Evolutionary conservation across 108 stramenopile genomes (phyloP), one percentile per base, ranked within the genome.

Genomic region (Cyclostephanos invisitatus): DNA sequence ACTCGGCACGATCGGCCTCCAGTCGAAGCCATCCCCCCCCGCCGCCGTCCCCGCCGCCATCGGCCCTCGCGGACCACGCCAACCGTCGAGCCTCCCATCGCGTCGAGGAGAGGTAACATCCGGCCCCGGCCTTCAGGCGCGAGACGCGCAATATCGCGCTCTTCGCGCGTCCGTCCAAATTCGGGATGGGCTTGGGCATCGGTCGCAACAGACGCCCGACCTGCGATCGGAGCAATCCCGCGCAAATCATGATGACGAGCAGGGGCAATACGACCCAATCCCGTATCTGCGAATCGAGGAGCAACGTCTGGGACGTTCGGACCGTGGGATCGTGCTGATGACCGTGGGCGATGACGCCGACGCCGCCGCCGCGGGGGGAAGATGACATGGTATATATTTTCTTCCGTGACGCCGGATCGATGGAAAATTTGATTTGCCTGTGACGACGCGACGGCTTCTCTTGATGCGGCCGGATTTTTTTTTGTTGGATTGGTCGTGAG

Each of bases 31-130:
- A 42, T 21, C 49, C 70, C n/a, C 47, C 58, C 24, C 40, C 54
- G 3, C 17, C 35, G 25, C 14, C 36, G 24, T 54, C 28, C 10
- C 28, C 54, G 10, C 37, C 51, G n/a, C 37, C 68, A 7, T 55
- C 27, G n/a, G 18, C 68, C 10, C 66, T 54, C 11, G 53, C 71
- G 55, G 70, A 70, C 77, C 84, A 90, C 64, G 89, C 82, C 56
- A 76, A 77, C 29, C 82, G 89, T 35, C 77, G 85, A 58, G 90
- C 90, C 83, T 89, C 92, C 48, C 83, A 86, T 56, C 87, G 88
- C 78, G 72, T 66, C 10, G 40, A 47, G 0, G 57, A 55, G 2
- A 74, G 49, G 32, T 49, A 70, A 17, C 63, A 50, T 10, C 75
- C 75, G n/a, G 68, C 32, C 0, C 63, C 62, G 9, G 67, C 50